A percentile compares a stretch with the other conserved stretches of the same genome.
Evolutionary conservation across 1,284 basidiomycete genomes (phyloP).

Genomic region (Exobasidium rhododendri): DNA sequence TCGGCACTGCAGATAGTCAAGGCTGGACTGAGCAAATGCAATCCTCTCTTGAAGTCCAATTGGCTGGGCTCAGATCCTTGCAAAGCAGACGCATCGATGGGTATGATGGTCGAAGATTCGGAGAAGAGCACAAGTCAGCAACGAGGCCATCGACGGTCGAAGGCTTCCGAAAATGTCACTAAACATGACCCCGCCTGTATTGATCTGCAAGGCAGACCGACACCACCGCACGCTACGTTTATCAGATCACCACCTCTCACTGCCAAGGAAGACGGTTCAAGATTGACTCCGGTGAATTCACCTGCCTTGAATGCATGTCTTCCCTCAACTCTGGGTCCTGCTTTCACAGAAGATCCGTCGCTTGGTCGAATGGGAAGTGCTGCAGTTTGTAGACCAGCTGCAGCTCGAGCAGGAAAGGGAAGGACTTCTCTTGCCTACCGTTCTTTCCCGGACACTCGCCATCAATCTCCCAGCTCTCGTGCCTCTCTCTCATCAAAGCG

Average conservation of each 20-base stretch:
- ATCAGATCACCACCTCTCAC: not conserved
- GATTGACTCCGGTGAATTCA: not conserved
- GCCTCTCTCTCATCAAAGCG: not conserved
- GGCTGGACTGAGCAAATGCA: not conserved
- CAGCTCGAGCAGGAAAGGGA: not conserved
- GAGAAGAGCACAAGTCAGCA: not conserved
- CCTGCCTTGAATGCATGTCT: not conserved
- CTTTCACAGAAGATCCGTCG: not conserved
- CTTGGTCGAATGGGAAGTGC: not conserved
- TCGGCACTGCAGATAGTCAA: not conserved
- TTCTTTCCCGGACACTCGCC: not conserved
- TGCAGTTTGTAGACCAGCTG: not conserved
- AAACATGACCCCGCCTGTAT: not conserved
- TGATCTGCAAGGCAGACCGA: not conserved
- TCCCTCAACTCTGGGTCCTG: not conserved
- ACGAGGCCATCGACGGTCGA: not conserved
- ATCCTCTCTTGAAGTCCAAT: not conserved
- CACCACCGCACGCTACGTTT: not conserved
- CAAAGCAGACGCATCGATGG: not conserved
- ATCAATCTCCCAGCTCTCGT: not conserved
- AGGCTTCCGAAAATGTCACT: not conserved
- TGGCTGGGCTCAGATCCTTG: not conserved
- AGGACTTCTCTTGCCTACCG: not conserved
- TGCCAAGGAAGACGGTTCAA: not conserved
- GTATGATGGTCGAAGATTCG: no score